A percentile compares a stretch with the other conserved stretches of the same genome.
Evolutionary conservation across 441 rosid genomes (phyloP).

Genomic region (Omphalea diandra): DNA sequence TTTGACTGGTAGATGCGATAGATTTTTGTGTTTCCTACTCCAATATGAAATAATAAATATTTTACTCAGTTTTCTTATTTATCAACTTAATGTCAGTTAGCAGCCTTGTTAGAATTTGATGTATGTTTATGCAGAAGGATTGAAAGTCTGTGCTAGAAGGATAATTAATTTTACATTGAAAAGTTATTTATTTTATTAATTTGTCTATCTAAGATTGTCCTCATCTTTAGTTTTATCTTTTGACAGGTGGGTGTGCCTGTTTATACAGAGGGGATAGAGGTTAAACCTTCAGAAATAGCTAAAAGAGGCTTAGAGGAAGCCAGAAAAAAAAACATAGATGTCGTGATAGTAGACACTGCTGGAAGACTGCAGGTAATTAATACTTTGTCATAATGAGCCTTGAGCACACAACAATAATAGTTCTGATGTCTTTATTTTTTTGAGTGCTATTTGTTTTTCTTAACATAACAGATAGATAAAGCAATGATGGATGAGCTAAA

Average conservation of each 20-base stretch:
- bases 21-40: not conserved
- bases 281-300: slow-evolving; percentile 89
- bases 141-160: not conserved
- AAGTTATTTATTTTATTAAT: not conserved
- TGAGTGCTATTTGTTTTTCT: slow-evolving; percentile 17
- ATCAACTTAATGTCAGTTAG: slow-evolving; percentile 13
- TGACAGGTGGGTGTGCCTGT: slow-evolving; percentile 91
- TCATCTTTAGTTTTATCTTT: slow-evolving; percentile 36
- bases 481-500: slow-evolving; percentile 98
- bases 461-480: slow-evolving; percentile 74
- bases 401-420: not conserved
- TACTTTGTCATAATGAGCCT: slow-evolving; percentile 9
- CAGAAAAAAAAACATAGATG: slow-evolving; percentile 76
- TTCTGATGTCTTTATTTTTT: slow-evolving; percentile 13
- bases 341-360: slow-evolving; percentile 93
- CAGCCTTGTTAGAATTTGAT: not conserved
- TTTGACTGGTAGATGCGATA: slow-evolving; percentile 3
- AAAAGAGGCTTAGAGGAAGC: slow-evolving; percentile 88
- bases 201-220: slow-evolving; percentile 16
- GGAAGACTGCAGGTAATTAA: slow-evolving; percentile 91
- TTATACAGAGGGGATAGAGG: slow-evolving; percentile 83
- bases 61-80: slow-evolving; percentile 1
- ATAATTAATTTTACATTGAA: not conserved
- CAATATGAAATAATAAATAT: not conserved
- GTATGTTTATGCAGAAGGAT: not conserved